These are phyloP conservation scores for Euphorbia celastroides DNA, from an alignment of 441 rosid genomes.

Conservation along the genomic window DNA sequence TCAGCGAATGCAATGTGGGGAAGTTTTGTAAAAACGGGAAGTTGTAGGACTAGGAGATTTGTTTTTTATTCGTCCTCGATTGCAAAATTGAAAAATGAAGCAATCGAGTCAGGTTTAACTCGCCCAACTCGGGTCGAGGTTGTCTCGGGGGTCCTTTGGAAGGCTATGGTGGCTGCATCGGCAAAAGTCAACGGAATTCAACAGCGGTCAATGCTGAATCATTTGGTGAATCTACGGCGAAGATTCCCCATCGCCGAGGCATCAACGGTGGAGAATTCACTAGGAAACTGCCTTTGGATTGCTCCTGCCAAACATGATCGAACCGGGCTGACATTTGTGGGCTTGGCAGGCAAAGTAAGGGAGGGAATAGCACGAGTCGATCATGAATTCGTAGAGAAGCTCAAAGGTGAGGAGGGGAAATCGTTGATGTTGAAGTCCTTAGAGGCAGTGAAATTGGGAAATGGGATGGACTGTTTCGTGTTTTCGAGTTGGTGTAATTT, in stretches of 20 bases:
- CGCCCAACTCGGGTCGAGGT: constrained; percentile 29
- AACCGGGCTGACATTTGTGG: constrained; percentile 14
- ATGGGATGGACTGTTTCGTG: constrained; percentile 26
- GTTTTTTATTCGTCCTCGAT: constrained; percentile 34
- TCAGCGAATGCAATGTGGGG: background rate
- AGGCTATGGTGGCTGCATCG: constrained; percentile 14
- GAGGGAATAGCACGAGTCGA: constrained; percentile 32
- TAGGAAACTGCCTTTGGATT: constrained; percentile 37
- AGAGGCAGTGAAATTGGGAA: constrained; percentile 10
- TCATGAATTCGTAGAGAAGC: constrained; percentile 22
- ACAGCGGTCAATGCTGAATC: constrained; percentile 22
- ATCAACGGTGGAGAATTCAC: constrained; percentile 17
- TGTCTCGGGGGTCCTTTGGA: constrained; percentile 36
- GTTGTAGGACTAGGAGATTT: constrained; percentile 36
- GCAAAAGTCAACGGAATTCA: constrained; percentile 11
- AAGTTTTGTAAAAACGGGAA: constrained; percentile 21
- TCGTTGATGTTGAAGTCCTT: constrained; percentile 20
- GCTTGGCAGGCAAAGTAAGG: constrained; percentile 29
- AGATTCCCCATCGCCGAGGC: constrained; percentile 15
- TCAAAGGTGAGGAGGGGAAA: constrained; percentile 21
- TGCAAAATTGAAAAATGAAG: constrained; percentile 26
- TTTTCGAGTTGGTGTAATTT: constrained; percentile 35
- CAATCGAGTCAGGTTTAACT: constrained; percentile 13
- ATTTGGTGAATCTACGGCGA: constrained; percentile 31
- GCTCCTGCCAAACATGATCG: constrained; percentile 22